Evolutionary conservation across 257 asterid species (phyloP).

Genomic region (Sherardia arvensis): DNA sequence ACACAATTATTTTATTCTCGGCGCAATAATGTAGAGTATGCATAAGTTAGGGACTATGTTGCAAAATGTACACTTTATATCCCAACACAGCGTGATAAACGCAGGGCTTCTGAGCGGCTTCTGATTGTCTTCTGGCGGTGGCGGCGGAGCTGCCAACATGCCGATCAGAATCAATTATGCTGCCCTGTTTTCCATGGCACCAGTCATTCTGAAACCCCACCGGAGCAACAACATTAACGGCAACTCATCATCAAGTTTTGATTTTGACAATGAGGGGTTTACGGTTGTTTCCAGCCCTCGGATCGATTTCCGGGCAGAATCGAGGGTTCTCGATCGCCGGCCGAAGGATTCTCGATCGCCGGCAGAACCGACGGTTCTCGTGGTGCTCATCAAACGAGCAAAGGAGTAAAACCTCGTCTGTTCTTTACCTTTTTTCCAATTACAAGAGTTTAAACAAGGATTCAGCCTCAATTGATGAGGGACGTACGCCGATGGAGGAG

Average conservation of each 20-base stretch:
- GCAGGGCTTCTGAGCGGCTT: no score
- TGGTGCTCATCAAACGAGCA: constrained; percentile 16
- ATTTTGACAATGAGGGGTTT: constrained; percentile 21
- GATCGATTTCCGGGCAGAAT: constrained; percentile 25
- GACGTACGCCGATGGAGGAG: constrained; percentile 19
- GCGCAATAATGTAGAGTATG: no score
- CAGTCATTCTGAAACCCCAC: constrained; percentile 46
- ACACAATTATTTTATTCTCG: no score
- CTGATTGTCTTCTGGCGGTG: no score
- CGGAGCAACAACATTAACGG: neutral
- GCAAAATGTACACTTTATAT: no score
- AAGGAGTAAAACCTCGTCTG: constrained; percentile 31
- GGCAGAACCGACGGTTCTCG: no score
- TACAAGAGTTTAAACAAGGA: constrained; percentile 27
- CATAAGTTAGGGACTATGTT: no score
- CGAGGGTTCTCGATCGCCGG: constrained; percentile 39
- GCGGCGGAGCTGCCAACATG: constrained; percentile 20
- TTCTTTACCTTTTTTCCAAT: constrained; percentile 51
- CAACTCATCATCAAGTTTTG: constrained; percentile 20
- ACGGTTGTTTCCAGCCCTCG: neutral
- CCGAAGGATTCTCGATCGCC: no score
- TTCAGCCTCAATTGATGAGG: constrained; percentile 16
- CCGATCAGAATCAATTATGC: constrained; percentile 68
- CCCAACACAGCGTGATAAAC: no score
- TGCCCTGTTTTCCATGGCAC: constrained; percentile 97